Base-by-base conservation (phyloP, 2,329 filamentous ascomycete species). In the Trichoderma sp. region DNA sequence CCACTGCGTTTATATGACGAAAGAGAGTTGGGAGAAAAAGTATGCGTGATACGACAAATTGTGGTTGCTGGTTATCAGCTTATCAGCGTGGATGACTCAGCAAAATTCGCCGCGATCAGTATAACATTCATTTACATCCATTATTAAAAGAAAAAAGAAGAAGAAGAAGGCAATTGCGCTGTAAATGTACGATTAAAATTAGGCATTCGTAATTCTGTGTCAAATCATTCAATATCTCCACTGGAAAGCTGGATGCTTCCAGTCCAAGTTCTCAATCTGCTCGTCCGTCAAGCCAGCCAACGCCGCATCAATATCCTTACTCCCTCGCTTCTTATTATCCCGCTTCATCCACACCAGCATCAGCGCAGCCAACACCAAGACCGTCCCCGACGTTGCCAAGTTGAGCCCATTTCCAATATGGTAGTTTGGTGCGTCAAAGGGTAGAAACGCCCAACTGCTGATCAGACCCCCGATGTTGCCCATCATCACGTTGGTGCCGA, bases 401-500 rank as follows among this genome's bases (percentile, higher is more conserved):
- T 93, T 93, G 43, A 93, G 79, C 0, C 91, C 91, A 76, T 93
- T 93, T 1, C 91, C 91, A 71, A 93, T 92, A 73, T 84, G 89
- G 76, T 89, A 94, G 72, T 93, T 80, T 0, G 91, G 91, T 0
- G 87, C 76, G 93, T 91, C 75, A 82, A 87, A 0, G 87, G 86
- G 65, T 18, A 92, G 76, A 80, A 91, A 92, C 1, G 84, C 86
- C 90, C 90, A 92, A 0, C 89, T 91, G 1, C 88, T 86, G 72
- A 92, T 85, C 39, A 93, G 79, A 0, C 91, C 92, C 2, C 92
- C 92, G n/a, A 93, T 78, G 70, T 93, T 93, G 32, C 91, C 92
- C 28, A 92, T 82, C 90, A 93, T 93, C 76, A 93, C 80, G 62
- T 89, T 89, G 0, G 86, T 87, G 12, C 88, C 90, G 58, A 93